Evolutionary conservation across 164 flowering plant genomes (phyloP).

Genomic region (Piper longum): DNA sequence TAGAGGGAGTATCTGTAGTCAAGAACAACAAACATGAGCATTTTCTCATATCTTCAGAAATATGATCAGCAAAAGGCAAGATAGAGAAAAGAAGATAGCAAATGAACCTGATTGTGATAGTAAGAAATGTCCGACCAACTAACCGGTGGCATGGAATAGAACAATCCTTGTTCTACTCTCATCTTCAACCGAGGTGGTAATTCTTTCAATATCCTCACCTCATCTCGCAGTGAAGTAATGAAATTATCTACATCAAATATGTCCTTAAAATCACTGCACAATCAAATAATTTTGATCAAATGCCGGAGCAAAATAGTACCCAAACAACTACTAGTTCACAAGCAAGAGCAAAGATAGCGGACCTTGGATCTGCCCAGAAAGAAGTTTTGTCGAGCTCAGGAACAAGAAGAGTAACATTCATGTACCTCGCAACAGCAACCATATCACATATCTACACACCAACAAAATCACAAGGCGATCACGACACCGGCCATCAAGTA

Average conservation of each 20-base stretch:
- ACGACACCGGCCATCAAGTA: too few relatives aligned
- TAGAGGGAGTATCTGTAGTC: constrained; percentile 73
- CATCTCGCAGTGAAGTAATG: constrained; percentile 76
- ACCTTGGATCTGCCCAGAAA: constrained; percentile 97
- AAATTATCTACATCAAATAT: constrained; percentile 92
- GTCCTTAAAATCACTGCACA: constrained; percentile 78
- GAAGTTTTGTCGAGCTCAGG: constrained; percentile 95
- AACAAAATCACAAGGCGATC: neutral
- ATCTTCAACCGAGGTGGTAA: constrained; percentile 69
- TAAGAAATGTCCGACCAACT: constrained; percentile 90
- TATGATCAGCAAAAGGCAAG: neutral
- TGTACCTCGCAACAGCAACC: constrained; percentile 84
- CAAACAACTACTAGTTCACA: neutral
- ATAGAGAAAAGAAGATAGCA: neutral
- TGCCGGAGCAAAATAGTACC: neutral
- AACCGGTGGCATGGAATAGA: constrained; percentile 64
- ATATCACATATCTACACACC: constrained; percentile 80
- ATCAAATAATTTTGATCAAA: constrained; percentile 1
- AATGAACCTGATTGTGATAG: constrained; percentile 49
- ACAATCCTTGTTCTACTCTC: constrained; percentile 44
- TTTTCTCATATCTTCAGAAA: neutral
- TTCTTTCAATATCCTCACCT: constrained; percentile 69
- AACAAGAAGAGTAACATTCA: constrained; percentile 81
- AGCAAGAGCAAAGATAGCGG: neutral
- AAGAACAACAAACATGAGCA: neutral